Evolutionary conservation across 768 basidiomycete species (phyloP).

Genomic region (Kwoniella pini): DNA sequence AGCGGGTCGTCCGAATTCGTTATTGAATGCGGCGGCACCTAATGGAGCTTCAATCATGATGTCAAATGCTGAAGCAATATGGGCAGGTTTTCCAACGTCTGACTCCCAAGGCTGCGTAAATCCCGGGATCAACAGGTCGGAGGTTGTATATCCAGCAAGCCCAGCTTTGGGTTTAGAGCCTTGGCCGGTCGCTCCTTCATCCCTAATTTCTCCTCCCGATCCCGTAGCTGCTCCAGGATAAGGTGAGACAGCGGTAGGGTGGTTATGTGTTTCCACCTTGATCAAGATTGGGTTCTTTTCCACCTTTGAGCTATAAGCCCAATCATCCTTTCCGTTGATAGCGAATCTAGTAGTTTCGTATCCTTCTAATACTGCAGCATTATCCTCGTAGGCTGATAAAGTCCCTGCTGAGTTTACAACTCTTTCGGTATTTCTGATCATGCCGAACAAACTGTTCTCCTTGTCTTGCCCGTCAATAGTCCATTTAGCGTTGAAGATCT

Average conservation of each 20-base stretch:
- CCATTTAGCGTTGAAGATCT: constrained; percentile 99
- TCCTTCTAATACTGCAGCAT: constrained; percentile 90
- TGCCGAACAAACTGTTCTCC: constrained; percentile 80
- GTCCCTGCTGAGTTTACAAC: constrained; percentile 68
- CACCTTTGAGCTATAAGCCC: constrained; percentile 61
- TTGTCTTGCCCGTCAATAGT: constrained; percentile 71
- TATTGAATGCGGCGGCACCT: constrained; percentile 94
- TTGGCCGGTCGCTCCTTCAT: constrained; percentile 92
- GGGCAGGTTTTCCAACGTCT: constrained; percentile 82
- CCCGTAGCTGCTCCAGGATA: constrained; percentile 99
- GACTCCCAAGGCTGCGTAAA: constrained; percentile 94
- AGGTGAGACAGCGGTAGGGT: constrained; percentile 96
- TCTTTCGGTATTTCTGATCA: constrained; percentile 95
- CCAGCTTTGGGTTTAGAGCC: constrained; percentile 98
- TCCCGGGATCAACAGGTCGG: constrained; percentile 88
- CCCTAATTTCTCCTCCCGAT: constrained; percentile 96
- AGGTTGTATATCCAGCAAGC: constrained; percentile 86
- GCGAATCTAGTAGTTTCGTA: constrained; percentile 73
- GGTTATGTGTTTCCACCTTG: constrained; percentile 99
- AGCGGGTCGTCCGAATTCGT: constrained; percentile 94
- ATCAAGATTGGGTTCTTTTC: constrained; percentile 86
- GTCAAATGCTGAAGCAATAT: constrained; percentile 89
- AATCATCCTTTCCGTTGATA: constrained; percentile 51
- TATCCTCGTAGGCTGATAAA: constrained; percentile 96
- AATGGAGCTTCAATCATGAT: constrained; percentile 98